Evolutionary conservation across 225 moss, liverwort and hornwort genomes (phyloP).

Genomic region (Lunularia cruciata): DNA sequence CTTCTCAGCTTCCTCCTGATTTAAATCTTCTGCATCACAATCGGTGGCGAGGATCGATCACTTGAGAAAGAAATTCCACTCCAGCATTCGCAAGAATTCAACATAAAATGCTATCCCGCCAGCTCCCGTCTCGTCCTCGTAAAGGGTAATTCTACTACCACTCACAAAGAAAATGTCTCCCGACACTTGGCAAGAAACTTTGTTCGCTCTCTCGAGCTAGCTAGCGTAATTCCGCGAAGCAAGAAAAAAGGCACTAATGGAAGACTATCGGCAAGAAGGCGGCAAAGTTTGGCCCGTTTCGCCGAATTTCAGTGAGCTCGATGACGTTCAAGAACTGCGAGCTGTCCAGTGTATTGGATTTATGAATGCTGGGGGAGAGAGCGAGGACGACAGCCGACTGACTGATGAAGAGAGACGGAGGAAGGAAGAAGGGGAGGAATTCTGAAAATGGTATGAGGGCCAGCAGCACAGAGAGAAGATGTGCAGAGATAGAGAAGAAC

Average conservation of each 20-base stretch:
- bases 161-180: conserved; percentile 6
- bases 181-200: conserved; percentile 8
- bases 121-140: background rate
- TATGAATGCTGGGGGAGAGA: no score
- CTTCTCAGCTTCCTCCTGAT: background rate
- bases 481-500: no score
- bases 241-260: conserved; percentile 9
- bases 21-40: conserved; percentile 1
- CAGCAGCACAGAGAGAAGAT: no score
- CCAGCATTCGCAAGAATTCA: conserved; percentile 37
- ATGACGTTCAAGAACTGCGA: conserved; percentile 4
- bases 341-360: no score
- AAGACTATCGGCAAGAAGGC: conserved; percentile 2
- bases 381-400: background rate
- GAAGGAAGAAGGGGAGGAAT: background rate
- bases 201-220: background rate
- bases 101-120: conserved; percentile 7
- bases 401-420: background rate
- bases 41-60: background rate
- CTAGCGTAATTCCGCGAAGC: background rate
- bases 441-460: no score
- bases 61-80: background rate
- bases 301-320: conserved; percentile 1
- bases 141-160: background rate
- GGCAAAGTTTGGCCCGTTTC: background rate